phyloP scores from a whole-genome alignment of 2,329 filamentous ascomycete genomes.

The Penicillium rolfsii region DNA sequence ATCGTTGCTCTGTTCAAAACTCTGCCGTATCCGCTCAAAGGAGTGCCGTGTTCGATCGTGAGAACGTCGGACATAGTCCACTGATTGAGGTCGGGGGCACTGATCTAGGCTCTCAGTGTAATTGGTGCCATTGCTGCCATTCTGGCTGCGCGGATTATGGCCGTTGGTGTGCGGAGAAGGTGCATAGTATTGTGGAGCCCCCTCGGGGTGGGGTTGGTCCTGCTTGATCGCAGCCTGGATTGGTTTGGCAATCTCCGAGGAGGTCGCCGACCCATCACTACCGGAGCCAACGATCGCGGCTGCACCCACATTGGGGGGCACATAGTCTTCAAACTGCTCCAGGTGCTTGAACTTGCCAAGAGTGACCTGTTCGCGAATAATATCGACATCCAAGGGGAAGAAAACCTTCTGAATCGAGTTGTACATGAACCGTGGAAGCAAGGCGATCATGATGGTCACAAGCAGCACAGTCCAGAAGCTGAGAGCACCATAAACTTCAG shows the following conservation, averaged over 20 bases:
- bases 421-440: conserved; percentile 83
- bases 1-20: conserved; percentile 85
- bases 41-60: conserved; percentile 84
- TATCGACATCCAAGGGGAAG: conserved; percentile 89
- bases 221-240: conserved; percentile 61
- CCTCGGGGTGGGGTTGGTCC: conserved; percentile 75
- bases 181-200: conserved; percentile 89
- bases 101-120: conserved; percentile 65
- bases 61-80: conserved; percentile 67
- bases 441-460: conserved; percentile 76
- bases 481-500: conserved; percentile 77
- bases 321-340: conserved; percentile 57
- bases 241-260: conserved; percentile 49
- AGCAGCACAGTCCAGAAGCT: conserved; percentile 86
- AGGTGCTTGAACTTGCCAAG: conserved; percentile 81
- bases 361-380: conserved; percentile 88
- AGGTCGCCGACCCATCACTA: conserved; percentile 42
- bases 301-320: conserved; percentile 51
- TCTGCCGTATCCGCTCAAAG: conserved; percentile 81
- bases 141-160: conserved; percentile 81
- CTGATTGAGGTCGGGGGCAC: conserved; percentile 60
- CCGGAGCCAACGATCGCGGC: conserved; percentile 45
- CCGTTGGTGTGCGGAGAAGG: conserved; percentile 80
- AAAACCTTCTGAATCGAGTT: conserved; percentile 94
- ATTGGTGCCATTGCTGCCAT: conserved; percentile 91